These are phyloP conservation scores for Flaveria floridana DNA, from an alignment of 140 eudicot species.

Conservation along the genomic window DNA sequence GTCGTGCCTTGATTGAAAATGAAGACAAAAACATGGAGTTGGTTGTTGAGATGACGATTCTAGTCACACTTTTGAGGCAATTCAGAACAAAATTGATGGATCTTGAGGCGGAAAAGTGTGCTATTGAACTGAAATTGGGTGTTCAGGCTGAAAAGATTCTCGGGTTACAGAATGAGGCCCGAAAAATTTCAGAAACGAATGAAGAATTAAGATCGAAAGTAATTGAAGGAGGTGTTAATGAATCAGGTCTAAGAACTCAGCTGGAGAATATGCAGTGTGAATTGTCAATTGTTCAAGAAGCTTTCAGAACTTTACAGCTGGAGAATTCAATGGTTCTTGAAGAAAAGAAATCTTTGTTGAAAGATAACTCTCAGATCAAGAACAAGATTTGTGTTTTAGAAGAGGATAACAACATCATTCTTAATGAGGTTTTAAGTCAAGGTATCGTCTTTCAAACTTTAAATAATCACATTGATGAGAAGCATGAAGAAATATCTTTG, in stretches of 20 bases:
- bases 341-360: constrained; percentile 46
- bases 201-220: constrained; percentile 48
- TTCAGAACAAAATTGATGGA: constrained; percentile 35
- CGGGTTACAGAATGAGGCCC: constrained; percentile 43
- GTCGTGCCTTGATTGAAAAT: constrained; percentile 40
- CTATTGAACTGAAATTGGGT: constrained; percentile 37
- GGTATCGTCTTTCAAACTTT: constrained; percentile 43
- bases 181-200: constrained; percentile 45
- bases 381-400: constrained; percentile 43
- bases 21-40: constrained; percentile 54
- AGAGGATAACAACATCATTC: constrained; percentile 41
- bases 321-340: constrained; percentile 43
- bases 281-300: constrained; percentile 46
- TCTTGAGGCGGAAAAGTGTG: constrained; percentile 44
- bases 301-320: constrained; percentile 38
- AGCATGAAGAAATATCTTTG: constrained; percentile 33
- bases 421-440: constrained; percentile 46
- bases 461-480: constrained; percentile 47
- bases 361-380: constrained; percentile 36
- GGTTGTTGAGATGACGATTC: constrained; percentile 50
- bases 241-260: constrained; percentile 41
- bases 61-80: constrained; percentile 51
- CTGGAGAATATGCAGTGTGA: constrained; percentile 45
- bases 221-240: constrained; percentile 44
- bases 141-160: constrained; percentile 37